Evolutionary conservation across 176 grass and related monocot genomes (phyloP).

Genomic region (Secale cereale): DNA sequence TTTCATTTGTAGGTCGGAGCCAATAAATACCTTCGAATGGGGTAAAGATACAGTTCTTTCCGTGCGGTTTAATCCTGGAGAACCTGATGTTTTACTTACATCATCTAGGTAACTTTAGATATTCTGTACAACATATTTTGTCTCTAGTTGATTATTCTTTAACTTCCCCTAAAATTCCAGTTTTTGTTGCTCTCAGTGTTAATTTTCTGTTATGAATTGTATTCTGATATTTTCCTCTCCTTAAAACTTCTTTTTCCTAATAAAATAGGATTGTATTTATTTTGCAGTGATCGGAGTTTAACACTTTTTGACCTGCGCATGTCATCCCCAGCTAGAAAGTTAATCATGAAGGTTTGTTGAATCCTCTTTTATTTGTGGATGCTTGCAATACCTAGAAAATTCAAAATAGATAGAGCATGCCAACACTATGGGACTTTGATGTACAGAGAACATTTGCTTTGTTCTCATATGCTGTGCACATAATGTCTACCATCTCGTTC

Average conservation of each 20-base stretch:
- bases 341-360: conserved; percentile 79
- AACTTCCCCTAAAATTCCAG: neutral
- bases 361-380: conserved; percentile 28
- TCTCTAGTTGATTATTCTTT: neutral
- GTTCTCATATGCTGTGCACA: neutral
- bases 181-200: neutral
- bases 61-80: conserved; percentile 86
- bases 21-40: conserved; percentile 86
- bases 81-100: conserved; percentile 73
- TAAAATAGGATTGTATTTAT: conserved; percentile 1
- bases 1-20: conserved; percentile 66
- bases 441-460: neutral
- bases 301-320: conserved; percentile 88
- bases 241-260: neutral
- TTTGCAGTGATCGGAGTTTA: conserved; percentile 89
- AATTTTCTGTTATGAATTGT: conserved; percentile 1
- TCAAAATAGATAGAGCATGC: neutral
- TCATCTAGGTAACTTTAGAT: conserved; percentile 62
- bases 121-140: neutral
- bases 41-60: conserved; percentile 90
- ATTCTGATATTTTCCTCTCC: neutral
- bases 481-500: neutral
- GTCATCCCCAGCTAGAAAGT: conserved; percentile 86
- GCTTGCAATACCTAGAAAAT: neutral
- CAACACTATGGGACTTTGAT: neutral